Base-by-base conservation (phyloP, 495 filamentous ascomycete genomes). In the Penicillium parvum region DNA sequence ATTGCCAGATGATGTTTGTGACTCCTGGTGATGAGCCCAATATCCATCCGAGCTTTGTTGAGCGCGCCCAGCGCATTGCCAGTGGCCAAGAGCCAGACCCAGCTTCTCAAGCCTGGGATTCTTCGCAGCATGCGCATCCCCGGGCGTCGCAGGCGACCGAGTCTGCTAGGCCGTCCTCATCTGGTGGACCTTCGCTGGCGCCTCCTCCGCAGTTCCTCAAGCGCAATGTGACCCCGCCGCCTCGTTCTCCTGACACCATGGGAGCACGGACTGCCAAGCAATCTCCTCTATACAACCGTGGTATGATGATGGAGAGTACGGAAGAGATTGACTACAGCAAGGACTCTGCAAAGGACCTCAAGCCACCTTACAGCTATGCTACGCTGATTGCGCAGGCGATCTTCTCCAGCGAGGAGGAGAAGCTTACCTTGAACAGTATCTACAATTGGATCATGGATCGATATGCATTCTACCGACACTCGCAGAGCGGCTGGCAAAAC, bases 1-100 rank as follows among this genome's bases (percentile, higher is more conserved):
- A 88, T 32, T 82, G 88, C 5, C 89, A 97, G 68, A 98, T 98
- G 92, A 89, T 97, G 79, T 98, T 97, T 67, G 85, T 96, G 12
- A 76, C 90, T 17, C 88, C 92, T n/a, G 63, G 76, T 49, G 66
- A 78, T 62, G 61, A 76, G 50, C 64, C 74, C 58, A 58, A 75
- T n/a, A 81, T 92, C 41, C 51, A 78, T 43, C 63, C 74, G 37
- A 63, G 67, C 64, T 64, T 81, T 62, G 46, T 81, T 58, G 58
- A 80, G 50, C 37, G 76, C 57, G 44, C 68, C 12, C 63, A 73
- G 49, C 71, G 69, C 34, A 61, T 75, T 17, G 68, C 63, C 7
- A 64, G 63, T 35, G 69, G 70, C n/a, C 66, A 73, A 32, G 66
- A 74, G 27, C 50, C 46, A 14, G 60, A 67, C 21, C 56, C 57